Conservation (phyloP, 129 eudicot genomes). For the Kitagawia praeruptora region DNA sequence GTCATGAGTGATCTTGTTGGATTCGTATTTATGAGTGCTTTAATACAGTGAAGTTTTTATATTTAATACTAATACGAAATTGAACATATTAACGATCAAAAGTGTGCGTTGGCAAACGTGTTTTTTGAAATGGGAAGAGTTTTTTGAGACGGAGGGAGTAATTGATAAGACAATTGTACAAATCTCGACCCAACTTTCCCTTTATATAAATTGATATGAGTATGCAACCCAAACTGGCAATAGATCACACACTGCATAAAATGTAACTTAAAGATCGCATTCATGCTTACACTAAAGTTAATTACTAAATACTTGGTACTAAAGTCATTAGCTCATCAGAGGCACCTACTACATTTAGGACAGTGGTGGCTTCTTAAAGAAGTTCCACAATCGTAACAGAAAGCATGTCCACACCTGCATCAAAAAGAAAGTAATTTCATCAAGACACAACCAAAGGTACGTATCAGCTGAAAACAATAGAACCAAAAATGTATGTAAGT, state of each 20-base stretch:
- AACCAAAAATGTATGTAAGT: too few species aligned
- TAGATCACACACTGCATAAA: background rate
- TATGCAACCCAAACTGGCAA: background rate
- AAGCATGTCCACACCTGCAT: background rate
- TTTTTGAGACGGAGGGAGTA: too few species aligned
- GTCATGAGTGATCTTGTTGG: too few species aligned
- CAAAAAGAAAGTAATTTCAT: background rate
- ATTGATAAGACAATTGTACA: too few species aligned
- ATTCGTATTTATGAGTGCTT: too few species aligned
- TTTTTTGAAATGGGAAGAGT: too few species aligned
- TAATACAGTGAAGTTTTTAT: too few species aligned
- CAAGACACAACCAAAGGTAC: background rate
- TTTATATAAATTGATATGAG: background rate
- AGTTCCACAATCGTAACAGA: constrained; percentile 15
- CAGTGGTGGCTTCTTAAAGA: background rate
- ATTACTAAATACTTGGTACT: background rate
- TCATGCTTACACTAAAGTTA: background rate
- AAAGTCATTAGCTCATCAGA: background rate
- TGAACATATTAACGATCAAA: too few species aligned
- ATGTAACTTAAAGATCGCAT: background rate
- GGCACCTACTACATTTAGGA: constrained; percentile 1
- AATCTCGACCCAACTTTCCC: background rate
- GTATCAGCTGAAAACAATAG: too few species aligned
- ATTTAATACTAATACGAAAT: too few species aligned
- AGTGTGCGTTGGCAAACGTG: too few species aligned